Percentiles rank a stretch among this genome's conserved stretches.
These are phyloP conservation scores for Tinospora cordifolia DNA, from an alignment of 164 flowering plant species.

Conservation along the genomic window DNA sequence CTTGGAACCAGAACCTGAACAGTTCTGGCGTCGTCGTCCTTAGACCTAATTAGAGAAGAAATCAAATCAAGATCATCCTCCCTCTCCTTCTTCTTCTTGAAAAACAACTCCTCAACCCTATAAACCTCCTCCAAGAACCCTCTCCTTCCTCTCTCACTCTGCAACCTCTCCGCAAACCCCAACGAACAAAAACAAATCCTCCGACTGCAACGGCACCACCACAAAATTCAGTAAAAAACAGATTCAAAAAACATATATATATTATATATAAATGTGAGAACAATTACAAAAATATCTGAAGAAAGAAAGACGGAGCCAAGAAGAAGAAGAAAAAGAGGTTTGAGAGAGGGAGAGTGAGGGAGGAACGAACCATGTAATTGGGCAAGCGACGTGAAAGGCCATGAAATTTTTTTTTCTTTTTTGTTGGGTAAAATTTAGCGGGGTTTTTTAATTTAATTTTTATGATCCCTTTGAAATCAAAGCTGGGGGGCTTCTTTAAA, in stretches of 20 bases:
- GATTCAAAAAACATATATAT: background rate
- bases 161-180: constrained; percentile 59
- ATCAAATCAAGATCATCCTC: too few relatives aligned
- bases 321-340: constrained; percentile 3
- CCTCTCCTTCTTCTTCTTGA: too few relatives aligned
- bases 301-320: background rate
- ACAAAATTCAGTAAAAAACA: background rate
- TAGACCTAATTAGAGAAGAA: constrained; percentile 36
- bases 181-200: constrained; percentile 69
- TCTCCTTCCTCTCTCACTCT: constrained; percentile 27
- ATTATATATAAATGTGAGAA: background rate
- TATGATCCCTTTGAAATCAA: too few relatives aligned
- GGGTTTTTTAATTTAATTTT: too few relatives aligned
- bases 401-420: constrained; percentile 25
- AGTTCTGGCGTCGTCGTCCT: constrained; percentile 23
- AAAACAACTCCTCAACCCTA: constrained; percentile 46
- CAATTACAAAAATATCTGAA: background rate
- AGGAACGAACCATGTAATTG: constrained; percentile 77
- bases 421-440: too few relatives aligned
- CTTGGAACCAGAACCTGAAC: constrained; percentile 78
- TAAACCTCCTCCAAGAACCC: constrained; percentile 44
- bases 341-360: constrained; percentile 15
- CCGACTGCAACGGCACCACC: constrained; percentile 35
- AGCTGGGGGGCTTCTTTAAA: too few relatives aligned
- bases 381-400: constrained; percentile 99